These are phyloP conservation scores for Podila epigama DNA, from an alignment of 192 early-diverging fungal species.

Conservation along the genomic window DNA sequence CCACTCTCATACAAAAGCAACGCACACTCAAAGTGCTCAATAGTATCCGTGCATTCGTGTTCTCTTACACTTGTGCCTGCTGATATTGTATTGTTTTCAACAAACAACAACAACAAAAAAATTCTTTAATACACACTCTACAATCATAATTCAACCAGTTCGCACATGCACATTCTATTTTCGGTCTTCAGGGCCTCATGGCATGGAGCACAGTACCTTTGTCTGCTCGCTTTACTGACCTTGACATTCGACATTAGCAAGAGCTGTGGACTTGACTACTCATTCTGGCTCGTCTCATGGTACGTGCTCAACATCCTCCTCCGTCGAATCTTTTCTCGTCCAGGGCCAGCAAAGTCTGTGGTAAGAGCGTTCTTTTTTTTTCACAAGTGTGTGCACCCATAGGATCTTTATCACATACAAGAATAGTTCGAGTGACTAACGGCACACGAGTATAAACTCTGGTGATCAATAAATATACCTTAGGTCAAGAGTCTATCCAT, in stretches of 20 bases:
- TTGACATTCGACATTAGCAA: constrained; percentile 37
- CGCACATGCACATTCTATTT: constrained; percentile 12
- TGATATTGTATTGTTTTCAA: not conserved
- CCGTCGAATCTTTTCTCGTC: constrained; percentile 13
- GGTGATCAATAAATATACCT: not conserved
- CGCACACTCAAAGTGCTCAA: not conserved
- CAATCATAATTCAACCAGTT: not conserved
- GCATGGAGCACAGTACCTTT: constrained; percentile 35
- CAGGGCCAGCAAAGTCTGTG: constrained; percentile 11
- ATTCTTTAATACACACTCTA: not conserved
- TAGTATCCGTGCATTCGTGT: too few species aligned
- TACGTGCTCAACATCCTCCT: constrained; percentile 20
- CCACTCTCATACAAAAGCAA: not conserved
- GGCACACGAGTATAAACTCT: not conserved
- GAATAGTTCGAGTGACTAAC: not conserved
- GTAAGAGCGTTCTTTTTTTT: not conserved
- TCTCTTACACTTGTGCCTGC: too few species aligned
- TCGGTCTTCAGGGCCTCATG: constrained; percentile 30
- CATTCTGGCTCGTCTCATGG: constrained; percentile 44
- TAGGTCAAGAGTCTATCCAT: constrained; percentile 20
- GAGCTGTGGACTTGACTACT: constrained; percentile 37
- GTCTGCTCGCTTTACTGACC: constrained; percentile 36
- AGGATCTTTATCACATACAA: not conserved
- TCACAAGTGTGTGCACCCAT: not conserved
- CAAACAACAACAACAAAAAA: not conserved